phyloP scores from a whole-genome alignment of 371 early-diverging fungal species.

The Parasitella parasitica region DNA sequence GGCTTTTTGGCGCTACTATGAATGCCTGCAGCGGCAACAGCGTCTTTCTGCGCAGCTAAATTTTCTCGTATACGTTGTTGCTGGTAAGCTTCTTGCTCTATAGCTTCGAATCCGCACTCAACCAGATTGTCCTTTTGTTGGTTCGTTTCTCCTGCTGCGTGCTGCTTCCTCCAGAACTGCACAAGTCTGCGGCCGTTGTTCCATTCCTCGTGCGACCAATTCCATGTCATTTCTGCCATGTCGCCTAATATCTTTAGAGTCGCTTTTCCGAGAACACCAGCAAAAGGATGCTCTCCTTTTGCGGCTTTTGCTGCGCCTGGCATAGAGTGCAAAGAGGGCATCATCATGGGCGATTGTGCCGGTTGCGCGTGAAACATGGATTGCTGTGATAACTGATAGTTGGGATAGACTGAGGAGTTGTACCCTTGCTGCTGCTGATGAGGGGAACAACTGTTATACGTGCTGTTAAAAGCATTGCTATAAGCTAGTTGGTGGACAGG shows the following conservation, averaged over 20 bases:
- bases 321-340: neutral
- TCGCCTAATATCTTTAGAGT: constrained; percentile 15
- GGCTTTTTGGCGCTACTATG: neutral
- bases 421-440: neutral
- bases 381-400: neutral
- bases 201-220: constrained; percentile 68
- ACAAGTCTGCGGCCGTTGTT: constrained; percentile 68
- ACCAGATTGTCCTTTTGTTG: neutral
- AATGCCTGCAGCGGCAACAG: too few species aligned
- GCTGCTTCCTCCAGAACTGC: constrained; percentile 68
- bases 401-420: constrained; percentile 1
- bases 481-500: neutral
- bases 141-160: constrained; percentile 24
- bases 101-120: constrained; percentile 15
- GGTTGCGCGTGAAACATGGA: neutral
- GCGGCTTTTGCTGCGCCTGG: neutral
- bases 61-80: constrained; percentile 17
- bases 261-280: constrained; percentile 68
- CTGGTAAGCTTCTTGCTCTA: constrained; percentile 17
- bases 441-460: neutral
- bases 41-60: constrained; percentile 9
- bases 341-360: neutral
- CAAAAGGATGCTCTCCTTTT: constrained; percentile 34
- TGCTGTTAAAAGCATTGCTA: neutral
- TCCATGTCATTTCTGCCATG: constrained; percentile 17